Evolutionary conservation across 805 yeast genomes (phyloP).

Genomic region (Candida caryicola): DNA sequence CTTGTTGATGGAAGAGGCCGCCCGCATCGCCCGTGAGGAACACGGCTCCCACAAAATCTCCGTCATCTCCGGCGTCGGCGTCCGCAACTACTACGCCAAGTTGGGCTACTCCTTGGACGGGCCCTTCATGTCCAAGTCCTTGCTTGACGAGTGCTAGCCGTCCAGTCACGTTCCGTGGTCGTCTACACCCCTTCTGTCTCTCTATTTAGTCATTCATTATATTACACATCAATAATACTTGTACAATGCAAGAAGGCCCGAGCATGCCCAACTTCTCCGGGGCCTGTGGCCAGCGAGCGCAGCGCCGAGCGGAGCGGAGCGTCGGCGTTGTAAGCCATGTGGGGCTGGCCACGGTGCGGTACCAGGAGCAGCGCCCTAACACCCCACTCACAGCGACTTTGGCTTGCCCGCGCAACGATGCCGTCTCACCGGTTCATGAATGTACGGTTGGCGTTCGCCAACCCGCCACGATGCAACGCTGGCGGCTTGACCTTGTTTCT

Average conservation of each 20-base stretch:
- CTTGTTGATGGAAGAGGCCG: constrained; percentile 96
- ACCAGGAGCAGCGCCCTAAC: too few relatives aligned
- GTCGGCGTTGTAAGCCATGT: too few relatives aligned
- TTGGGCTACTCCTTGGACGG: constrained; percentile 92
- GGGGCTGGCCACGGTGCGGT: too few relatives aligned
- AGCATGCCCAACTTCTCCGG: too few relatives aligned
- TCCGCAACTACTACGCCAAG: constrained; percentile 89
- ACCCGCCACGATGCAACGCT: constrained; percentile 44
- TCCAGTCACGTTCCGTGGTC: not conserved
- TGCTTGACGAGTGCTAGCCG: constrained; percentile 8
- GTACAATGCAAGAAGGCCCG: not conserved
- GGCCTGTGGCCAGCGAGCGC: too few relatives aligned
- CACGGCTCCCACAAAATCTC: constrained; percentile 89
- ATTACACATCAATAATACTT: constrained; percentile 2
- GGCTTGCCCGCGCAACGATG: too few relatives aligned
- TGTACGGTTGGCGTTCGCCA: constrained; percentile 16
- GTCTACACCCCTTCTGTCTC: not conserved
- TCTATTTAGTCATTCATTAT: constrained; percentile 3
- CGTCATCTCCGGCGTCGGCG: constrained; percentile 97
- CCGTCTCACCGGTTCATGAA: constrained; percentile 5
- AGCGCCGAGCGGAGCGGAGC: too few relatives aligned
- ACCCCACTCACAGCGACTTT: too few relatives aligned
- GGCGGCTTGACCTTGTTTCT: constrained; percentile 43
- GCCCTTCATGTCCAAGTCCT: constrained; percentile 85
- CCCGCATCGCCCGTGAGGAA: constrained; percentile 89